These are phyloP conservation scores for Acephala macrosclerotiorum DNA, from an alignment of 2,329 filamentous ascomycete genomes.

Conservation along the genomic window DNA sequence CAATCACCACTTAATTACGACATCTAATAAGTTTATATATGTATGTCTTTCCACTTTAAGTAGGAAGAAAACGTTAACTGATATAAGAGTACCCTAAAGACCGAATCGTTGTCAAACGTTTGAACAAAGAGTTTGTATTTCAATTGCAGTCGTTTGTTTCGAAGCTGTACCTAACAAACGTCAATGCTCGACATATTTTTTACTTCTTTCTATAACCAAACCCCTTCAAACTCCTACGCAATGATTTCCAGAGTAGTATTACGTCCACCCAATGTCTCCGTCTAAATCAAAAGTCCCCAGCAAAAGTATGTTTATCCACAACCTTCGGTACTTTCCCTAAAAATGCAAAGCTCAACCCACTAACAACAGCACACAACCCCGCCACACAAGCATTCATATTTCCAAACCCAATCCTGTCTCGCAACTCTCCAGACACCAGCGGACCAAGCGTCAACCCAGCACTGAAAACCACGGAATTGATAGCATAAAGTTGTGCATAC, in stretches of 20 bases:
- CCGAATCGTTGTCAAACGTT: too few relatives aligned
- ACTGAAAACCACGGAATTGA: slow-evolving; percentile 70
- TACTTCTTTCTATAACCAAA: not conserved
- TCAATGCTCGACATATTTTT: too few relatives aligned
- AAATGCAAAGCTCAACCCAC: slow-evolving; percentile 33
- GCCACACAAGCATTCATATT: slow-evolving; percentile 54
- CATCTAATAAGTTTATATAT: too few relatives aligned
- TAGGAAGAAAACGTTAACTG: too few relatives aligned
- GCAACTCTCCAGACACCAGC: slow-evolving; percentile 59
- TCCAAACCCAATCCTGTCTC: slow-evolving; percentile 60
- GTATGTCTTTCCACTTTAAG: too few relatives aligned
- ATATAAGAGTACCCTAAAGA: too few relatives aligned
- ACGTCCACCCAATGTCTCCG: not conserved
- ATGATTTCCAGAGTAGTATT: not conserved
- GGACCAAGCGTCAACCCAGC: slow-evolving; percentile 67
- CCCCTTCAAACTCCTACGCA: not conserved
- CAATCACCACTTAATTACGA: not conserved
- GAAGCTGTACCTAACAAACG: too few relatives aligned
- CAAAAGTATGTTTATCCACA: slow-evolving; percentile 7
- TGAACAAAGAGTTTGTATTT: too few relatives aligned
- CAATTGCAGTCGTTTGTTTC: too few relatives aligned
- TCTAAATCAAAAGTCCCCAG: not conserved
- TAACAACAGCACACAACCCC: slow-evolving; percentile 32
- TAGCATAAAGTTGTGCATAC: slow-evolving; percentile 70
- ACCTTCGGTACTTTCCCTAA: slow-evolving; percentile 28